Evolutionary conservation across 2,329 filamentous ascomycete species (phyloP).

Genomic region (Verticillium nonalfalfae): DNA sequence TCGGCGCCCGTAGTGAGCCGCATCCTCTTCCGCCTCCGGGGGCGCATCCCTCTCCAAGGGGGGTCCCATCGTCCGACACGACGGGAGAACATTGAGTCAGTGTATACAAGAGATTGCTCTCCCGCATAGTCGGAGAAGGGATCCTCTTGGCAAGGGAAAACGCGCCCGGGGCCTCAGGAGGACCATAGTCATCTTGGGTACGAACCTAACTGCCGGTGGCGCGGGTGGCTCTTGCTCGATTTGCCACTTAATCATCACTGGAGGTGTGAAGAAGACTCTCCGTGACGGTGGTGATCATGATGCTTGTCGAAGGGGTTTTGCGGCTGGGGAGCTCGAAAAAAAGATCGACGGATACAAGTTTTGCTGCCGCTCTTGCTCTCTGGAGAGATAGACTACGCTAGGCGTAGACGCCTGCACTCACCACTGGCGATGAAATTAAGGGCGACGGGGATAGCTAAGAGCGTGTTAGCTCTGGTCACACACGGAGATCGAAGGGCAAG

Average conservation of each 20-base stretch:
- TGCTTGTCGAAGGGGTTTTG: neutral
- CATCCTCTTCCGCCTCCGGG: conserved; percentile 29
- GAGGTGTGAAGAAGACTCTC: neutral
- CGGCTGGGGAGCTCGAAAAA: neutral
- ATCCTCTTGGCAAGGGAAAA: neutral
- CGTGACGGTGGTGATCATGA: neutral
- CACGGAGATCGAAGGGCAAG: neutral
- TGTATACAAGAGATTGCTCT: neutral
- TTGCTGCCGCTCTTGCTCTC: conserved; percentile 59
- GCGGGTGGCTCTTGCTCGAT: conserved; percentile 10
- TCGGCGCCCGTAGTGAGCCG: conserved; percentile 85
- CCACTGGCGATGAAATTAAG: conserved; percentile 88
- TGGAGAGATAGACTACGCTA: neutral
- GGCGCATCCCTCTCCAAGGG: neutral
- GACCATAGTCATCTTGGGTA: conserved; percentile 27
- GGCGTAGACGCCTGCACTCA: conserved; percentile 55
- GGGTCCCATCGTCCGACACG: neutral
- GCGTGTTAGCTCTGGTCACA: conserved; percentile 18
- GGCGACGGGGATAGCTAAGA: conserved; percentile 67
- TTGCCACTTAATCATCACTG: conserved; percentile 2
- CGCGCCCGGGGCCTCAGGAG: conserved; percentile 4
- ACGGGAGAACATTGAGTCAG: neutral
- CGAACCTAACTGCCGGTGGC: conserved; percentile 25
- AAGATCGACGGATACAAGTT: conserved; percentile 14
- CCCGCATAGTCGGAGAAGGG: neutral